A percentile compares a stretch with the other conserved stretches of the same genome.
phyloP scores from a whole-genome alignment of 306 rosid species.

The Ochetophila trinervis region DNA sequence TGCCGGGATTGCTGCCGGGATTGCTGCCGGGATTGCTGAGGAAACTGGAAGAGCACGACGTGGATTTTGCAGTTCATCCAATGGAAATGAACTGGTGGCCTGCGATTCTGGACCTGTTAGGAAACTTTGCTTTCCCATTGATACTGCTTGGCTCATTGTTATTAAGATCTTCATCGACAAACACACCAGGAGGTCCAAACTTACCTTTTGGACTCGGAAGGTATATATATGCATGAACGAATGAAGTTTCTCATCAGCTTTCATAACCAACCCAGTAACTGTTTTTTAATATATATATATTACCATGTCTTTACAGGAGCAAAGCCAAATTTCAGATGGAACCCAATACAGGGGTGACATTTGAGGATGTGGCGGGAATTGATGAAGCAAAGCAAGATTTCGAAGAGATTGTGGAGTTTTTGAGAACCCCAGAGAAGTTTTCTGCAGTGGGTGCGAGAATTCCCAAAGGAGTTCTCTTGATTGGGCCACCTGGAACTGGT shows the following conservation, averaged over 20 bases:
- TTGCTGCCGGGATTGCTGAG: constrained; percentile 51
- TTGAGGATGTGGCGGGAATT: constrained; percentile 77
- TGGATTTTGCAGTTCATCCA: constrained; percentile 71
- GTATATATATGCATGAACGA: constrained; percentile 27
- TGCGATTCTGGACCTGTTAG: constrained; percentile 44
- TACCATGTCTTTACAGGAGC: too few relatives aligned
- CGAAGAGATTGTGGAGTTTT: constrained; percentile 72
- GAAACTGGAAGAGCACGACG: constrained; percentile 53
- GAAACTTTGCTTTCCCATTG: constrained; percentile 68
- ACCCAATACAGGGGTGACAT: constrained; percentile 79
- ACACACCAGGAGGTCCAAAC: constrained; percentile 60
- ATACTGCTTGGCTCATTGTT: constrained; percentile 50
- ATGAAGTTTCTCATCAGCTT: not conserved
- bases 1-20: constrained; percentile 73
- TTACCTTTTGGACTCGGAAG: constrained; percentile 80
- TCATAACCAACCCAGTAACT: too few relatives aligned
- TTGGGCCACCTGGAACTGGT: constrained; percentile 81
- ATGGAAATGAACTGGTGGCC: constrained; percentile 42
- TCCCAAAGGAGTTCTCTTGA: constrained; percentile 68
- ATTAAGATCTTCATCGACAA: constrained; percentile 40
- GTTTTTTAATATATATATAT: too few relatives aligned
- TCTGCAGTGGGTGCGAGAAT: constrained; percentile 67
- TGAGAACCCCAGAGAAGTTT: constrained; percentile 77
- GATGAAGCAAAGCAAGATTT: constrained; percentile 91
- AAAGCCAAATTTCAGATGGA: constrained; percentile 80